Evolutionary conservation across 352 stramenopile species (phyloP).

Genomic region (Thraustochytrium sp.): DNA sequence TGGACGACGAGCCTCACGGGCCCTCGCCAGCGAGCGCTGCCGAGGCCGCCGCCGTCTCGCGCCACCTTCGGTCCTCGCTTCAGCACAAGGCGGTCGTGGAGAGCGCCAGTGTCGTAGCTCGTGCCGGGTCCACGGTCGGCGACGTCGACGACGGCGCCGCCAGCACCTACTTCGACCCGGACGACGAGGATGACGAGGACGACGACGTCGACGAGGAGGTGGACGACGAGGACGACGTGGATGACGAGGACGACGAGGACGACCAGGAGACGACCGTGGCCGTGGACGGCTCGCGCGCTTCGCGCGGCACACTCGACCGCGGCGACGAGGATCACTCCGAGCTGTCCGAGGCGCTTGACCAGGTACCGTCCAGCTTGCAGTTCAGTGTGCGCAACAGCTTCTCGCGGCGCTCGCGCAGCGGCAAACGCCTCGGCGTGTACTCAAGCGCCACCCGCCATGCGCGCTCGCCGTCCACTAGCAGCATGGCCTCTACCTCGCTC

Average conservation of each 20-base stretch:
- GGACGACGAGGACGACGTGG: background rate
- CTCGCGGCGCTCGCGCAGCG: background rate
- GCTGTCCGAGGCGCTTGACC: background rate
- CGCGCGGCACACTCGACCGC: background rate
- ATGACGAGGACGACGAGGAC: slow-evolving; percentile 13
- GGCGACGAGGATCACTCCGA: background rate
- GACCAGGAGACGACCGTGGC: background rate
- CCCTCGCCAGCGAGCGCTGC: background rate
- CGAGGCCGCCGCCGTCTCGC: background rate
- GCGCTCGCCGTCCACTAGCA: background rate
- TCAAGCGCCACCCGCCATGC: background rate
- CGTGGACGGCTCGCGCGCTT: background rate
- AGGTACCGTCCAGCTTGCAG: background rate
- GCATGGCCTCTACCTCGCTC: background rate
- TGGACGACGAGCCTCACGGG: background rate
- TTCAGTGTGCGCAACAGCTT: too few species aligned
- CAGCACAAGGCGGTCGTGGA: slow-evolving; percentile 10
- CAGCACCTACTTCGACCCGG: background rate
- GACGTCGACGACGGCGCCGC: background rate
- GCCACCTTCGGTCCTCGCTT: background rate
- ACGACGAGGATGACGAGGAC: background rate
- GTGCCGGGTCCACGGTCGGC: background rate
- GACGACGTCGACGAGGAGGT: background rate
- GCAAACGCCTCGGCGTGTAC: background rate
- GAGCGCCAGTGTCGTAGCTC: background rate